Conservation (phyloP, 1,284 basidiomycete genomes). For the Tilletia walkeri region DNA sequence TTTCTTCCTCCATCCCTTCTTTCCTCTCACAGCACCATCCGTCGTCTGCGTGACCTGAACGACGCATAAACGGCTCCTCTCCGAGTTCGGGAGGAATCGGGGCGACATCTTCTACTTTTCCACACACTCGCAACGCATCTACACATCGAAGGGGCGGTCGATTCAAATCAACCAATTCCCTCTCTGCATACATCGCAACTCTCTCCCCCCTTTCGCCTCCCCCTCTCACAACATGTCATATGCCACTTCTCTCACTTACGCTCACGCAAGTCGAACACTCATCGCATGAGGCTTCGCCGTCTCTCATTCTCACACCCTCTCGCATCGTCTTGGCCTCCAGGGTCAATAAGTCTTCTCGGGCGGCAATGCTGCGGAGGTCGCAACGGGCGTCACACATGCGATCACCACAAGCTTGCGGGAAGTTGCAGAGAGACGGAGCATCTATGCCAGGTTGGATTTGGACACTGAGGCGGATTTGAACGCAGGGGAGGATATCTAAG, state of each 20-base stretch:
- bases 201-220: neutral
- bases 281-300: too few relatives aligned
- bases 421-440: too few relatives aligned
- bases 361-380: too few relatives aligned
- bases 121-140: neutral
- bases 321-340: too few relatives aligned
- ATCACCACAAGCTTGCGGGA: too few relatives aligned
- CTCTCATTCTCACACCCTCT: too few relatives aligned
- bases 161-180: neutral
- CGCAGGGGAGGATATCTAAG: too few relatives aligned
- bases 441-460: too few relatives aligned
- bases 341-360: too few relatives aligned
- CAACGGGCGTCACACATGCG: too few relatives aligned
- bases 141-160: neutral
- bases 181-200: neutral
- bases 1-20: neutral
- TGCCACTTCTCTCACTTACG: neutral
- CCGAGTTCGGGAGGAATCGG: constrained; percentile 1
- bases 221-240: neutral
- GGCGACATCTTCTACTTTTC: constrained; percentile 50
- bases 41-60: constrained; percentile 55
- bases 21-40: constrained; percentile 47
- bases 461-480: too few relatives aligned
- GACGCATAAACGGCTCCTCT: constrained; percentile 48
- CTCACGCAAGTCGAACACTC: neutral